These are phyloP conservation scores for Annulohypoxylon maeteangense DNA, from an alignment of 495 filamentous ascomycete genomes.

Conservation along the genomic window DNA sequence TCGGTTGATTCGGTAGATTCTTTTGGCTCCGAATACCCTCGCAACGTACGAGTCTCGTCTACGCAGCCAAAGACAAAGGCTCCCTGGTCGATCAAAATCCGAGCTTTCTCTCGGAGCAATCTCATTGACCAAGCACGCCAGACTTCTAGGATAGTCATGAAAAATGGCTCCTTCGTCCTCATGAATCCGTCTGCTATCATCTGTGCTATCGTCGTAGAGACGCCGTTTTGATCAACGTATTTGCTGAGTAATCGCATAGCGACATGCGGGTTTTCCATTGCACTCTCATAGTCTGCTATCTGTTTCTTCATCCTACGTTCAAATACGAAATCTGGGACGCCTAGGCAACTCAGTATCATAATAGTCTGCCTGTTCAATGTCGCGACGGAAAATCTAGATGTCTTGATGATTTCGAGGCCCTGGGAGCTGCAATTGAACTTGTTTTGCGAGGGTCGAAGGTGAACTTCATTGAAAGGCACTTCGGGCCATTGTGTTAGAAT, in stretches of 20 bases:
- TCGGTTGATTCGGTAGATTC: constrained; percentile 30
- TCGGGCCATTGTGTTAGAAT: constrained; percentile 79
- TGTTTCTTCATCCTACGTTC: constrained; percentile 70
- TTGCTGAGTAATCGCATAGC: constrained; percentile 74
- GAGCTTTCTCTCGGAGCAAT: constrained; percentile 90
- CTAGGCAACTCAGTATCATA: constrained; percentile 79
- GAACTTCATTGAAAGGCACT: constrained; percentile 68
- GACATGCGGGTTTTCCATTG: constrained; percentile 69
- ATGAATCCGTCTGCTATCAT: constrained; percentile 88
- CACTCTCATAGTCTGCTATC: constrained; percentile 70
- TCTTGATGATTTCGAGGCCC: constrained; percentile 84
- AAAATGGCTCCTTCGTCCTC: constrained; percentile 78
- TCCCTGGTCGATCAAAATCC: constrained; percentile 80
- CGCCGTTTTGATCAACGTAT: constrained; percentile 87
- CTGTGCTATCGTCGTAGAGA: constrained; percentile 74
- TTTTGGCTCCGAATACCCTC: constrained; percentile 68
- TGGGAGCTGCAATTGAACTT: constrained; percentile 82
- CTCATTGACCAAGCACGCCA: constrained; percentile 89
- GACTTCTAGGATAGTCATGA: constrained; percentile 75
- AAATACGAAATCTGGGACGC: constrained; percentile 76
- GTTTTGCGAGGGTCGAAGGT: constrained; percentile 82
- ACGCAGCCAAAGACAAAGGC: constrained; percentile 90
- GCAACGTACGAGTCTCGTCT: constrained; percentile 81
- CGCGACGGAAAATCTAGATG: constrained; percentile 76
- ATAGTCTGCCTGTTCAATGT: constrained; percentile 92